Evolutionary conservation across 768 basidiomycete species (phyloP).

Genomic region (Steccherinum ochraceum): DNA sequence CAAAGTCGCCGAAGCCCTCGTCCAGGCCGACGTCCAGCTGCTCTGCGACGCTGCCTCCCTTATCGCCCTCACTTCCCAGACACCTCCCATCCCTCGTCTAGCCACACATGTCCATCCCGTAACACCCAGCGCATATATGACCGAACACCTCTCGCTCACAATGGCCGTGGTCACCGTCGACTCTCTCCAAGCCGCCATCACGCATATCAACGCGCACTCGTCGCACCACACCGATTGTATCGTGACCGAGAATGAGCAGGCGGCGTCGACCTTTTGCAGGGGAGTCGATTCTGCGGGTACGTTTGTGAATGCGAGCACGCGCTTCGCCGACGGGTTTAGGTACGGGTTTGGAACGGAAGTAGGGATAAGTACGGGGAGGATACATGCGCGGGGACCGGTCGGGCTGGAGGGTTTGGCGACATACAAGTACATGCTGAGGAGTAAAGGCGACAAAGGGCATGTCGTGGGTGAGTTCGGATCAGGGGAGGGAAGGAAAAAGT

Average conservation of each 20-base stretch:
- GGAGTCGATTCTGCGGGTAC: constrained; percentile 91
- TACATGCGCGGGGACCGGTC: constrained; percentile 95
- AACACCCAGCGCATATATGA: constrained; percentile 62
- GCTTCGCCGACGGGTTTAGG: constrained; percentile 94
- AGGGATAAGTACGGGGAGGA: constrained; percentile 93
- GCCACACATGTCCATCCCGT: constrained; percentile 46
- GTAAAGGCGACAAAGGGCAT: constrained; percentile 69
- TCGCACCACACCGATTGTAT: constrained; percentile 96
- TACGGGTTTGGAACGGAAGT: constrained; percentile 98
- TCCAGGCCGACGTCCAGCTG: constrained; percentile 65
- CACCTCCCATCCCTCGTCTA: constrained; percentile 27
- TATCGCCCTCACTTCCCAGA: constrained; percentile 40
- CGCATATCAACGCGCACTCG: constrained; percentile 87
- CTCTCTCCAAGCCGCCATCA: constrained; percentile 68
- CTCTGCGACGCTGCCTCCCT: constrained; percentile 72
- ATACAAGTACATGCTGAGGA: constrained; percentile 93
- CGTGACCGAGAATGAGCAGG: constrained; percentile 69
- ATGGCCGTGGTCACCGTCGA: constrained; percentile 75
- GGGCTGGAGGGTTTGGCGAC: constrained; percentile 90
- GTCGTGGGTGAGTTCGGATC: constrained; percentile 81
- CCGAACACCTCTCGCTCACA: constrained; percentile 83
- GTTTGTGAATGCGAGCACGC: constrained; percentile 91
- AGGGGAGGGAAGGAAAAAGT: constrained; percentile 64
- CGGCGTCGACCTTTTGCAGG: constrained; percentile 70
- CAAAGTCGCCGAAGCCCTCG: constrained; percentile 63